Base-by-base conservation (phyloP, 257 asterid species). In the Solanum neorickii region DNA sequence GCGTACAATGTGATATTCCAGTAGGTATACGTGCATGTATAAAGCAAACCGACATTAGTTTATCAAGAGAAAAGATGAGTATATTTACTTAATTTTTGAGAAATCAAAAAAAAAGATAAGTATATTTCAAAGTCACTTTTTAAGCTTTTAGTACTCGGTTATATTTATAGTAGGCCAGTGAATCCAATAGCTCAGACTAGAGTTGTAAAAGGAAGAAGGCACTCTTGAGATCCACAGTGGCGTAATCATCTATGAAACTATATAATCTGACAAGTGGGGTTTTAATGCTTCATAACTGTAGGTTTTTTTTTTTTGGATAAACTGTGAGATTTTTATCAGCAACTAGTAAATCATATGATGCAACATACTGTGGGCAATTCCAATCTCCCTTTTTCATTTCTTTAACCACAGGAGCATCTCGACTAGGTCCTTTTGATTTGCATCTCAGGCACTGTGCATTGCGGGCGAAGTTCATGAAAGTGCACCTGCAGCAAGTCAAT, bases 381-480 rank as follows among this genome's bases (percentile, higher is more conserved):
- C 98, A 95, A 87, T 97, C 98, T 75, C 99, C 99, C 72, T 62
- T 91, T 91, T 94, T 97, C 95, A 85, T 91, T 88, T 89, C 94
- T 47, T 78, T 44, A 68, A 60, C 88, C 82, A 59, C 87, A 85
- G 7, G 82, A 73, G 88, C 39, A 74, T 62, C 87, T 83, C 52
- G 88, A 29, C 82, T 68, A n/a, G 96, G 97, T 78, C 93, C 93
- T n/a, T 89, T 90, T 47, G 87, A 86, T 73, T 88, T 83, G 89
- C 99, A 97, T 89, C 91, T 88, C 87, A 89, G 90, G 90, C 99
- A 97, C 76, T 68, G 86, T 21, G 75, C n/a, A 89, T 97, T 94
- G 88, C 93, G 93, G 29, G 97, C 91, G 68, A 94, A 97, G 92
- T 95, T 97, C 92, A 95, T 88, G 87, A 94, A 95, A 87, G 89